Evolutionary conservation across 305 asterid species (phyloP), one percentile per base, ranked within the genome.

Genomic region (Salvia sclarea): DNA sequence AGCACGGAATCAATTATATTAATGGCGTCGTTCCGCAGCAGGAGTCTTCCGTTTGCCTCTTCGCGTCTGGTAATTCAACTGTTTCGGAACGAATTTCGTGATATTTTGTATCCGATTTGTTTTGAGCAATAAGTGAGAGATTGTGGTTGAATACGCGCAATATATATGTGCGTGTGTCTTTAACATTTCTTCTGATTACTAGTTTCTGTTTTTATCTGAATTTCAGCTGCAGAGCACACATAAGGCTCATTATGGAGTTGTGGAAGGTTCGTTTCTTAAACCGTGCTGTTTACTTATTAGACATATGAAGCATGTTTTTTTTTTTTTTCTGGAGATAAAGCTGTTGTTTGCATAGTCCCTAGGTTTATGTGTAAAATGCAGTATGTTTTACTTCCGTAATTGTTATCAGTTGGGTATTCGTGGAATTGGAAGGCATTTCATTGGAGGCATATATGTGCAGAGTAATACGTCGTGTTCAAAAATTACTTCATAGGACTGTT

Each of bases 211-310:
- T 54, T 67, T 38, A 22, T 58, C 25, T 64, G 61, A 74, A 31
- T 73, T 69, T 55, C 81, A 76, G 62, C 21, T 75, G 86, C 92
- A 80, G 86, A 73, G 77, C 53, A 31, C 74, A n/a, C 62, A 48
- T 17, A 57, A 62, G 55, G 75, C 64, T 49, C 76, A 72, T 59
- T 73, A 76, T 73, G 86, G 85, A 64, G 24, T 55, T 61, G 74
- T 40, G 52, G 80, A 75, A 84, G 93, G 93, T 86, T 16, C 16
- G 33, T 66, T 28, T 57, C 43, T 64, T 33, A 25, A 52, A 35
- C 60, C 25, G 30, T 54, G 65, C 31, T 50, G 14, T 48, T 33
- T 37, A 61, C 14, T 66, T 69, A 22, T 17, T 41, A 41, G 38
- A 52, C 33, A 45, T 31, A 45, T 22, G 75, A 40, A 45, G 45